These are phyloP conservation scores for Suillus hirtellus DNA, from an alignment of 768 basidiomycete species.

Conservation along the genomic window DNA sequence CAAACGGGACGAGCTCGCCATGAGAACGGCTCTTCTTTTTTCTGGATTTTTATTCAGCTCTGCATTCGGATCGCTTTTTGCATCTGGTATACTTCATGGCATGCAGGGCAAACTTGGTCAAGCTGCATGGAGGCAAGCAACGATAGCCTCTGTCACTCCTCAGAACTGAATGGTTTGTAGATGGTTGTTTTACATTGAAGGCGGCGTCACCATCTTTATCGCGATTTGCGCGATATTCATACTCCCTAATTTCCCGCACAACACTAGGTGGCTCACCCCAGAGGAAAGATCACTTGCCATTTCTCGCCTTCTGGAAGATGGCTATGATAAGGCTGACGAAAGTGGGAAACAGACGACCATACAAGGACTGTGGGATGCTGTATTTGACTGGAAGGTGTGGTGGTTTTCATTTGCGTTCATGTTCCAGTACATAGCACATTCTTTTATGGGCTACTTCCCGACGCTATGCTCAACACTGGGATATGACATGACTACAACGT, in stretches of 20 bases:
- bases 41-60: conserved; percentile 43
- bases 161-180: neutral
- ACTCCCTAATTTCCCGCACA: conserved; percentile 1
- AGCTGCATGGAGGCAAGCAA: conserved; percentile 40
- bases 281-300: conserved; percentile 18
- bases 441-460: conserved; percentile 27
- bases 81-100: conserved; percentile 42
- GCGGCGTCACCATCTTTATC: neutral
- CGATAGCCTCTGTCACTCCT: neutral
- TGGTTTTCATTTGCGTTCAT: conserved; percentile 30
- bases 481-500: conserved; percentile 37
- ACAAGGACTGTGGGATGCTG: conserved; percentile 13
- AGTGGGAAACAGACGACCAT: conserved; percentile 19
- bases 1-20: neutral
- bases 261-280: neutral
- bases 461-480: conserved; percentile 35
- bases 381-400: conserved; percentile 45
- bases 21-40: conserved; percentile 34
- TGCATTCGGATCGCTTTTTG: conserved; percentile 48
- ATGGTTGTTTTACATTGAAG: conserved; percentile 7
- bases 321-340: conserved; percentile 13
- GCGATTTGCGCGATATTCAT: neutral
- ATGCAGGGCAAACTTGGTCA: conserved; percentile 29
- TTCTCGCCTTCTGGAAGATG: conserved; percentile 32
- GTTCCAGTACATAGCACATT: conserved; percentile 17